phyloP scores from a whole-genome alignment of 73 alveolate species.

The Paramecium sonneborni region DNA sequence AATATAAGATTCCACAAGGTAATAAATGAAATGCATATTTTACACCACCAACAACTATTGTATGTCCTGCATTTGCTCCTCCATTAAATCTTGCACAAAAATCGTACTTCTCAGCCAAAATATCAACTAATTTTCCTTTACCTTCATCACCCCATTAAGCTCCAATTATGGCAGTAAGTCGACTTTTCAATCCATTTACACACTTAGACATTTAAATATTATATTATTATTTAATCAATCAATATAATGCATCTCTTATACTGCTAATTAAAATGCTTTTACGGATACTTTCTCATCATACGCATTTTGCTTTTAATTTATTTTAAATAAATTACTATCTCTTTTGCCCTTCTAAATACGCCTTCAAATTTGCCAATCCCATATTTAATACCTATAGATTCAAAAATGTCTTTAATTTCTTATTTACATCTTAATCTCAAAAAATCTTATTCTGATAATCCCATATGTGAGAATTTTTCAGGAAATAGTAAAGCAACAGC shows the following conservation, averaged over 20 bases:
- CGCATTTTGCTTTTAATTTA: constrained; percentile 14
- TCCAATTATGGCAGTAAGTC: constrained; percentile 87
- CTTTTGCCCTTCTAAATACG: constrained; percentile 60
- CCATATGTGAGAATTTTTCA: constrained; percentile 60
- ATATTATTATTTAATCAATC: constrained; percentile 25
- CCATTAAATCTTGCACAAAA: constrained; percentile 88
- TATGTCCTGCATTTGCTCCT: constrained; percentile 99
- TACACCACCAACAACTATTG: constrained; percentile 87
- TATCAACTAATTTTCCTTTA: constrained; percentile 97
- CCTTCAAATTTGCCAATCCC: constrained; percentile 66
- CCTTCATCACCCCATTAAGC: constrained; percentile 99
- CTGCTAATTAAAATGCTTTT: constrained; percentile 48
- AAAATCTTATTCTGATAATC: constrained; percentile 52
- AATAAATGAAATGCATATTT: constrained; percentile 95
- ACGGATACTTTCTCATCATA: constrained; percentile 51
- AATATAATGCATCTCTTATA: constrained; percentile 18
- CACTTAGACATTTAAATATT: constrained; percentile 38
- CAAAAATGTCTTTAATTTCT: constrained; percentile 62
- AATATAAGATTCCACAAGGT: constrained; percentile 96
- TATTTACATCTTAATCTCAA: constrained; percentile 33
- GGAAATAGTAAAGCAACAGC: constrained; percentile 63
- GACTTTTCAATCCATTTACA: constrained; percentile 68
- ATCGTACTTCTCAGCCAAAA: constrained; percentile 87
- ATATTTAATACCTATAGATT: constrained; percentile 59
- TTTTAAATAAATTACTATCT: constrained; percentile 1